phyloP scores from a whole-genome alignment of 2,329 filamentous ascomycete genomes.

The Aureobasidium lini region DNA sequence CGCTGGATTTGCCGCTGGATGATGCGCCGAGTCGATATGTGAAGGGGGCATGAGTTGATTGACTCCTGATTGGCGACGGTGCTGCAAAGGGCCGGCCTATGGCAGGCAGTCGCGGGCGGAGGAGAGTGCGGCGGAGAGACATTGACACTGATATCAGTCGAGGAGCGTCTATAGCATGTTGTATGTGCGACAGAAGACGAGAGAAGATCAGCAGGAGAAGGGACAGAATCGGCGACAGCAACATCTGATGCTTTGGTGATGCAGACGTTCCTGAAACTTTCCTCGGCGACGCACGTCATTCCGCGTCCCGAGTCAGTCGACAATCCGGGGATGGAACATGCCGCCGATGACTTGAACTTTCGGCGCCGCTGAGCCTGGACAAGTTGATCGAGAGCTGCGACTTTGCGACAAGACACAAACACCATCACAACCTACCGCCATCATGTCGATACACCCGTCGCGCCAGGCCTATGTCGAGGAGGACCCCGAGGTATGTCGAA shows the following conservation, averaged over 20 bases:
- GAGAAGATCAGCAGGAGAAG: neutral
- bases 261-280: neutral
- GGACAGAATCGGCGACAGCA: neutral
- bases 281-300: neutral
- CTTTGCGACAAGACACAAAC: neutral
- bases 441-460: constrained; percentile 69
- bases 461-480: constrained; percentile 94
- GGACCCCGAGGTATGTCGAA: constrained; percentile 27
- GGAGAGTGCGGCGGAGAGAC: constrained; percentile 1
- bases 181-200: neutral
- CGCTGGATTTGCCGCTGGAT: constrained; percentile 27
- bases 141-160: neutral
- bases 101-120: neutral
- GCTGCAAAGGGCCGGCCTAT: neutral
- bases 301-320: neutral
- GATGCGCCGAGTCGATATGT: constrained; percentile 32
- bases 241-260: neutral
- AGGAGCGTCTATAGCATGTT: constrained; percentile 1
- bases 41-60: constrained; percentile 20
- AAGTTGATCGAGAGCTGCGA: neutral
- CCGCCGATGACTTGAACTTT: neutral
- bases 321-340: neutral
- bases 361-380: neutral
- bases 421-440: neutral
- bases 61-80: neutral